Evolutionary conservation across 805 yeast species (phyloP).

Genomic region (Ogataea minuta): DNA sequence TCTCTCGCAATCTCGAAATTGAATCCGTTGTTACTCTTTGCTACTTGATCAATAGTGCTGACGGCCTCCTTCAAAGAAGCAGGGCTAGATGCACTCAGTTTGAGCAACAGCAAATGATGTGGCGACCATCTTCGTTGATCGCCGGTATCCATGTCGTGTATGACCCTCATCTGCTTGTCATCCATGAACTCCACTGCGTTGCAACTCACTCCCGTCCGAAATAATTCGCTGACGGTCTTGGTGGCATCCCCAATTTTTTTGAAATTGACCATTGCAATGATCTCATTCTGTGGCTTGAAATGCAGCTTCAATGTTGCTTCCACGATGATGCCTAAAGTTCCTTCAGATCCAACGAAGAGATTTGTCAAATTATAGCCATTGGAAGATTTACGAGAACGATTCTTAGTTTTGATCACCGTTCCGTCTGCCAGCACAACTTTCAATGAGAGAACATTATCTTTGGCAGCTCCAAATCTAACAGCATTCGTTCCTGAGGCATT

Average conservation of each 20-base stretch:
- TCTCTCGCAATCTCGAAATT: conserved; percentile 63
- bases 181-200: conserved; percentile 78
- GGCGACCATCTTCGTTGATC: conserved; percentile 32
- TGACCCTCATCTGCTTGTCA: conserved; percentile 65
- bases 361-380: conserved; percentile 80
- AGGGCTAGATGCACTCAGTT: conserved; percentile 53
- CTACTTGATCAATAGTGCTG: conserved; percentile 47
- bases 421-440: conserved; percentile 83
- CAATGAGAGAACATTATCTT: conserved; percentile 63
- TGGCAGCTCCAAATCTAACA: conserved; percentile 73
- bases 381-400: conserved; percentile 71
- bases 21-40: conserved; percentile 50
- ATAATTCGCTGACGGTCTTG: conserved; percentile 58
- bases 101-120: conserved; percentile 48
- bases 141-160: conserved; percentile 48
- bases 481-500: conserved; percentile 83
- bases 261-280: conserved; percentile 68
- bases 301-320: conserved; percentile 72
- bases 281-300: conserved; percentile 62
- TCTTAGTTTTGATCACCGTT: conserved; percentile 68
- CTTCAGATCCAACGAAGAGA: conserved; percentile 75
- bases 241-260: conserved; percentile 70
- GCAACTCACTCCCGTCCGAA: conserved; percentile 60
- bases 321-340: conserved; percentile 75
- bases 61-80: conserved; percentile 41